phyloP scores from a whole-genome alignment of 257 asterid genomes.

The Solanum medicagineum region DNA sequence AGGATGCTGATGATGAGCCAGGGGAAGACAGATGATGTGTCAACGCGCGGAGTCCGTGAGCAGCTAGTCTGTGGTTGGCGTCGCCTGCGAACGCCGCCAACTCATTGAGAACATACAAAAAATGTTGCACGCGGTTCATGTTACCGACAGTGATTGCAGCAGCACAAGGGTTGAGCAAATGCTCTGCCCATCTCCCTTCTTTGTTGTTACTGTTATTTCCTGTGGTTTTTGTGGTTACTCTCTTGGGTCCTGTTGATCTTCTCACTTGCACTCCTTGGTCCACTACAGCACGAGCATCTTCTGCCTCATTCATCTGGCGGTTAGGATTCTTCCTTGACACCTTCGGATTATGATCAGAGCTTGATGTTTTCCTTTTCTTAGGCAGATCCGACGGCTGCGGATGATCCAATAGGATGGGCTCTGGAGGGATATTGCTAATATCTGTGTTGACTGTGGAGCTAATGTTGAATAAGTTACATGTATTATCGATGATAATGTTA shows the following conservation, averaged over 20 bases:
- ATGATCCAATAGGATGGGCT: constrained; percentile 13
- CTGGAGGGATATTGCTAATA: constrained; percentile 14
- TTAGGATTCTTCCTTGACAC: constrained; percentile 13
- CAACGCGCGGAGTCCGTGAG: constrained; percentile 63
- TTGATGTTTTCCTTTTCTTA: constrained; percentile 45
- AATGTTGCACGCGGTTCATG: constrained; percentile 58
- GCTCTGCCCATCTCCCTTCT: constrained; percentile 94
- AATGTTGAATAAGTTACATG: constrained; percentile 29
- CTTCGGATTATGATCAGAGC: constrained; percentile 11
- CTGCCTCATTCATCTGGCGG: constrained; percentile 5
- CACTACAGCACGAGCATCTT: not conserved
- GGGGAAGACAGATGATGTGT: constrained; percentile 44
- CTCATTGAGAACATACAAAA: constrained; percentile 58
- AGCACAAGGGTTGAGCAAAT: constrained; percentile 82
- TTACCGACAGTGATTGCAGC: constrained; percentile 56
- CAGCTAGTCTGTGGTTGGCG: constrained; percentile 71
- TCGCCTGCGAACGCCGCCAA: constrained; percentile 59
- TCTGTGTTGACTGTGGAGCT: constrained; percentile 6
- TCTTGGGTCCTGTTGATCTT: constrained; percentile 25
- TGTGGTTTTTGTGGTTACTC: constrained; percentile 8
- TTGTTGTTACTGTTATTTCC: constrained; percentile 24
- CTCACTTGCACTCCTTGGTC: constrained; percentile 11
- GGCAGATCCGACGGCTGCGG: constrained; percentile 17
- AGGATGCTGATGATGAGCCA: constrained; percentile 2
- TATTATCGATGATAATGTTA: constrained; percentile 18